Conservation (phyloP, 2,329 filamentous ascomycete species). For the Monascus ruber region DNA sequence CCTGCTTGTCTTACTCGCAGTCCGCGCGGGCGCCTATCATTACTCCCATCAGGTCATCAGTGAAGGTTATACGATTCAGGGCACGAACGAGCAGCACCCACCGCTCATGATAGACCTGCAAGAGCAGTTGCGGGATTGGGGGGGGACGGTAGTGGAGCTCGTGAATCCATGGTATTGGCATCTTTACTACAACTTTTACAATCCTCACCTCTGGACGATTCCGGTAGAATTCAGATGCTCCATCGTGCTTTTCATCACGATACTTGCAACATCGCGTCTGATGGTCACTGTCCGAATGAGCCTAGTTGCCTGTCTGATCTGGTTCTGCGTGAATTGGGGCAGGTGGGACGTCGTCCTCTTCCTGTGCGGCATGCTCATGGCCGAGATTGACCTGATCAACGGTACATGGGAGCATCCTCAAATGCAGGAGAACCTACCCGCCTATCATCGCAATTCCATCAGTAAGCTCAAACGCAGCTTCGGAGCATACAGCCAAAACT, state of each 20-base stretch:
- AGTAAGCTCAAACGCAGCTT: slow-evolving; percentile 5
- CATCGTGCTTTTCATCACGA: slow-evolving; percentile 31
- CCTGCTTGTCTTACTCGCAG: slow-evolving; percentile 29
- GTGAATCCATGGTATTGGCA: slow-evolving; percentile 29
- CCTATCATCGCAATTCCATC: slow-evolving; percentile 9
- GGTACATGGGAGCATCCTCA: slow-evolving; percentile 20
- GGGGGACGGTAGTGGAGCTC: slow-evolving; percentile 21
- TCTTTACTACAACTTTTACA: slow-evolving; percentile 33
- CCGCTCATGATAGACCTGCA: slow-evolving; percentile 19
- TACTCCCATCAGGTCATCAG: slow-evolving; percentile 25
- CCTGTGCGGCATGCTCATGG: slow-evolving; percentile 32
- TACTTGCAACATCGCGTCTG: slow-evolving; percentile 30
- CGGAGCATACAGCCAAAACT: slow-evolving; percentile 15
- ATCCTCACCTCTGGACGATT: slow-evolving; percentile 38
- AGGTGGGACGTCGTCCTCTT: slow-evolving; percentile 35
- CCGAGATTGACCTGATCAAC: slow-evolving; percentile 31
- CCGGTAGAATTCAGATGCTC: slow-evolving; percentile 36
- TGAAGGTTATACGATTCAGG: slow-evolving; percentile 26
- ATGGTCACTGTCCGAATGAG: slow-evolving; percentile 21
- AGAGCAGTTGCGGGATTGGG: slow-evolving; percentile 28
- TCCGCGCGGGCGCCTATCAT: slow-evolving; percentile 31
- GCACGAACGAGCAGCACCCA: slow-evolving; percentile 34
- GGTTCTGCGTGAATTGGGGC: slow-evolving; percentile 31
- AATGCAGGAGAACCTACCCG: slow-evolving; percentile 1
- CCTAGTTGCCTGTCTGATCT: slow-evolving; percentile 20